Base-by-base conservation (phyloP, 2,329 filamentous ascomycete genomes). In the Coniochaeta sp. region DNA sequence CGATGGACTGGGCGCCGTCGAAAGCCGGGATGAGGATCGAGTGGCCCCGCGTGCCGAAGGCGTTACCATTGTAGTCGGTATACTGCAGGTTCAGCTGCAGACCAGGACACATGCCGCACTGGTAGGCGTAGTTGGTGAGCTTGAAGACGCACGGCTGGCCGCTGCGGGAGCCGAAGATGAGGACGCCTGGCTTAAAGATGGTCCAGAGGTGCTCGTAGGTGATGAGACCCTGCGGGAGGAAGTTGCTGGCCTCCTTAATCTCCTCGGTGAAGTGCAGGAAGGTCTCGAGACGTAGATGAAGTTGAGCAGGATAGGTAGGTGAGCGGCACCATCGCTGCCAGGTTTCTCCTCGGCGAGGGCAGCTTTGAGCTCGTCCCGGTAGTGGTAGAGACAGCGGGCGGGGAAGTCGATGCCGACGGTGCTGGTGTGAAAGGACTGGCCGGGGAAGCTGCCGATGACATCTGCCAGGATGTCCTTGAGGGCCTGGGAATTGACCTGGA, bases 51-150 rank as follows among this genome's bases (percentile, higher is more conserved):
- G 55, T 57, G 3, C 38, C 65, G 4, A 69, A 57, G 7, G 53
- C 56, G 20, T 68, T 63, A n/a, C 68, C 68, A 48, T 70, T 64
- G 22, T 62, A 69, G 54, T 70, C 67, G 24, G 67, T 57, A 48
- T 62, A 68, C 3, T 54, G 27, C 6, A 59, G 54, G 1, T 54
- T 48, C 20, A 70, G 51, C 14, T 56, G 54, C 5, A 67, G 58
- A 2, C 56, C 53, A 0, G 60, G 58, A 2, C 52, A 40, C 1
- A 58, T 51, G n/a, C 60, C 58, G 12, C 52, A 26, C 14, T 58
- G 55, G 35, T 68, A 67, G 50, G 56, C 58, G 56, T 59, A 61
- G 28, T 56, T 59, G 4, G 52, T 38, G 6, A 67, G 54, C 24
- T 63, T 18, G 53, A 63, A 67, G 4, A 63, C 64, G 14, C 65